A percentile compares a stretch with the other conserved stretches of the same genome.
phyloP scores from a whole-genome alignment of 495 filamentous ascomycete species.

The Podospora pseudocomata region DNA sequence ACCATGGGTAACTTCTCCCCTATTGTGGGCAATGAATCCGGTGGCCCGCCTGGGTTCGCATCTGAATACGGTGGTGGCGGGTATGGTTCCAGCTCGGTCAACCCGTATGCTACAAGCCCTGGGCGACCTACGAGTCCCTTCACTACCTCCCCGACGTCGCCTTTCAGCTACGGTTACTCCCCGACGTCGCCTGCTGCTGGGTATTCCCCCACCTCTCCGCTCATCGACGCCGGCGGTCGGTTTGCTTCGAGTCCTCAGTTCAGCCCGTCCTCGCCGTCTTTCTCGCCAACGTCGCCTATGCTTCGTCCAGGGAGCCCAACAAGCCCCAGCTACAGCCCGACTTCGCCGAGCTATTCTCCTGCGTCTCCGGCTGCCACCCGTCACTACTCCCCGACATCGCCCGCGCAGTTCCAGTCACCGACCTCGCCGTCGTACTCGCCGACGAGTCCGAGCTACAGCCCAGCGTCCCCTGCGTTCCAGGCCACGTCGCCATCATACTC shows the following conservation, averaged over 20 bases:
- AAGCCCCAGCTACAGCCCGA: constrained; percentile 74
- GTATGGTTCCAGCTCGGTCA: constrained; percentile 56
- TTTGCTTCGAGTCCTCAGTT: constrained; percentile 69
- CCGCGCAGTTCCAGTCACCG: constrained; percentile 51
- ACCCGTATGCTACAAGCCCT: constrained; percentile 70
- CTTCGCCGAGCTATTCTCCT: constrained; percentile 78
- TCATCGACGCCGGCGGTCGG: constrained; percentile 57
- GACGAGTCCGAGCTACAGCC: constrained; percentile 56
- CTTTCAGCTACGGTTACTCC: constrained; percentile 64
- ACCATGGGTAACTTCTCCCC: constrained; percentile 90
- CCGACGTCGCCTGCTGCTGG: constrained; percentile 62
- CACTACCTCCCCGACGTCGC: constrained; percentile 69
- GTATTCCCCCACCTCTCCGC: constrained; percentile 70
- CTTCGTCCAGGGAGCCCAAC: constrained; percentile 57
- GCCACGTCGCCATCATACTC: constrained; percentile 63
- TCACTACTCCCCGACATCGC: constrained; percentile 61
- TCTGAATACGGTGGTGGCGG: constrained; percentile 50
- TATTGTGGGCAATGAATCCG: constrained; percentile 70
- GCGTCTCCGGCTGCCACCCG: constrained; percentile 60
- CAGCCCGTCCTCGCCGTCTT: constrained; percentile 71
- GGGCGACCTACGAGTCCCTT: constrained; percentile 71
- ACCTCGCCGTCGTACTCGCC: constrained; percentile 69
- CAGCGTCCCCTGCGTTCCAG: constrained; percentile 62
- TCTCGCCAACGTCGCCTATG: constrained; percentile 76
- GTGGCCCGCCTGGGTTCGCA: constrained; percentile 69